Evolutionary conservation across 192 early-diverging fungal species (phyloP).

Genomic region (Coemansia sp.): DNA sequence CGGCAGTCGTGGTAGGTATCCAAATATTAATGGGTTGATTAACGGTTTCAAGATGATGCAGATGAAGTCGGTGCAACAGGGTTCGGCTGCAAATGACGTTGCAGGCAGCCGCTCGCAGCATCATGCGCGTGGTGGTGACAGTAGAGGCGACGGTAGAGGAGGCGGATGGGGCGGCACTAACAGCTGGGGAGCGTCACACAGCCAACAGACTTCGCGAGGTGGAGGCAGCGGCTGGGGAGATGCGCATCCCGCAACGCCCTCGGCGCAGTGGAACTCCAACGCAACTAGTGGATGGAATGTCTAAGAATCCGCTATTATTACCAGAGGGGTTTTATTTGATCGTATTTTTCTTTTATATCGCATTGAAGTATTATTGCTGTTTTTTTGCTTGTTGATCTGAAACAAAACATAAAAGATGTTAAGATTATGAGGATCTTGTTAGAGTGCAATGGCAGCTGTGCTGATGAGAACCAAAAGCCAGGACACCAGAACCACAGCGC

Average conservation of each 20-base stretch:
- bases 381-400: background rate
- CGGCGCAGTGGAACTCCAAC: constrained; percentile 16
- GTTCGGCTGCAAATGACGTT: constrained; percentile 1
- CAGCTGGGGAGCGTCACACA: constrained; percentile 9
- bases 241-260: constrained; percentile 4
- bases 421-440: background rate
- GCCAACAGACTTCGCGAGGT: constrained; percentile 2
- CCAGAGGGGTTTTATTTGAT: background rate
- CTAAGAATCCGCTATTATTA: background rate
- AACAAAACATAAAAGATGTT: background rate
- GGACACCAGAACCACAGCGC: background rate
- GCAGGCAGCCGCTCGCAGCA: background rate
- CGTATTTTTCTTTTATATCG: background rate
- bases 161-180: constrained; percentile 16
- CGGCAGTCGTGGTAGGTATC: constrained; percentile 62
- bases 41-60: constrained; percentile 74
- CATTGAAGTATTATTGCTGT: background rate
- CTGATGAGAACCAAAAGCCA: background rate
- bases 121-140: background rate
- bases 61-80: constrained; percentile 29
- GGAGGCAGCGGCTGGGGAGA: constrained; percentile 11
- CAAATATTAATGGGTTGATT: constrained; percentile 69
- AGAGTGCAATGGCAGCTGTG: background rate
- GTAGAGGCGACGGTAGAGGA: background rate
- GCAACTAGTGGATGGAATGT: constrained; percentile 26